phyloP scores from a whole-genome alignment of 371 early-diverging fungal genomes.

The Vairimorpha apis region DNA sequence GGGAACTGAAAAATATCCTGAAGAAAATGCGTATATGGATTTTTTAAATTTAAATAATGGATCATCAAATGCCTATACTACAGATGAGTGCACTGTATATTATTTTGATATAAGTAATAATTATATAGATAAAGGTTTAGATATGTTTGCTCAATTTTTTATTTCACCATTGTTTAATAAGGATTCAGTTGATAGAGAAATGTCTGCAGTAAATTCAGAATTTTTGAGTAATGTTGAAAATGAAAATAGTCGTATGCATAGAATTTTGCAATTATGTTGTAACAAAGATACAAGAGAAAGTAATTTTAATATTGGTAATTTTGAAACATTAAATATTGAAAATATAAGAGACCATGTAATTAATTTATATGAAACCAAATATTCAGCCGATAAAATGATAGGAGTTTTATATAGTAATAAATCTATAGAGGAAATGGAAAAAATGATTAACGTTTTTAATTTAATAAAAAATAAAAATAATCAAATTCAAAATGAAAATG shows the following conservation, averaged over 20 bases:
- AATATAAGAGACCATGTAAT: constrained; percentile 45
- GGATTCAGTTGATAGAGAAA: constrained; percentile 56
- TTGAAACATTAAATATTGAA: constrained; percentile 41
- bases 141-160: constrained; percentile 66
- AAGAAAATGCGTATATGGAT: constrained; percentile 62
- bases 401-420: constrained; percentile 53
- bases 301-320: constrained; percentile 54
- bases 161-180: constrained; percentile 54
- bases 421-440: constrained; percentile 35
- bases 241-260: constrained; percentile 41
- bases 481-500: neutral
- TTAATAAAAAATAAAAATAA: constrained; percentile 8
- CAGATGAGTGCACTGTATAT: constrained; percentile 76
- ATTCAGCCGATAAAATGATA: constrained; percentile 52
- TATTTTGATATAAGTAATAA: constrained; percentile 81
- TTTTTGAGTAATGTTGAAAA: constrained; percentile 40
- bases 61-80: constrained; percentile 84
- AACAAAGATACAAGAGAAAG: constrained; percentile 15
- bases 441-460: constrained; percentile 27
- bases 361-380: constrained; percentile 50
- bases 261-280: constrained; percentile 26
- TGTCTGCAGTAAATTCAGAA: constrained; percentile 62
- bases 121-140: constrained; percentile 76
- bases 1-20: constrained; percentile 64
- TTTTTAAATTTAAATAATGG: constrained; percentile 81